A percentile compares a stretch with the other conserved stretches of the same genome.
These are phyloP conservation scores for Hibiscus mutabilis DNA, from an alignment of 345 rosid species.

Conservation along the genomic window DNA sequence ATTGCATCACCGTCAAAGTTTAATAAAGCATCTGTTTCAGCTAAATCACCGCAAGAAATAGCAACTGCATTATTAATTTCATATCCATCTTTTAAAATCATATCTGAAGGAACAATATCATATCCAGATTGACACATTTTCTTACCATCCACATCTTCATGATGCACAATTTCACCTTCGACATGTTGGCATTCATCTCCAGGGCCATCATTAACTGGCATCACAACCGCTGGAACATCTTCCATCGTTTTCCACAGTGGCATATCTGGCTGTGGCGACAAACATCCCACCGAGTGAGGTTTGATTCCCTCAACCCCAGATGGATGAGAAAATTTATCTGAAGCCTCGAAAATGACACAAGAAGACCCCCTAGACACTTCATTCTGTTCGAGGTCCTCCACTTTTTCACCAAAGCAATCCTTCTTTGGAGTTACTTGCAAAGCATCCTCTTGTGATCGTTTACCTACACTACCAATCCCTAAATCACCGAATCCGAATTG, in stretches of 20 bases:
- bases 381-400: conserved; percentile 4
- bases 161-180: conserved; percentile 9
- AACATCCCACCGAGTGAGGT: conserved; percentile 16
- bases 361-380: conserved; percentile 8
- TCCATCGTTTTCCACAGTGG: conserved; percentile 38
- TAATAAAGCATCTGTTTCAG: conserved; percentile 33
- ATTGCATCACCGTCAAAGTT: conserved; percentile 23
- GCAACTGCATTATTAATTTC: conserved; percentile 16
- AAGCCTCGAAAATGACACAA: conserved; percentile 8
- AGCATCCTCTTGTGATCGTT: conserved; percentile 3
- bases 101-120: conserved; percentile 1
- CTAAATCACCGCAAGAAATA: conserved; percentile 28
- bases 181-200: conserved; percentile 20
- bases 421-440: not conserved
- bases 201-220: conserved; percentile 22
- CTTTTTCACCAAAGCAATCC: conserved; percentile 4
- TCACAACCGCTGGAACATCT: conserved; percentile 29
- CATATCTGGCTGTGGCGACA: conserved; percentile 23
- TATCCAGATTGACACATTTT: conserved; percentile 14
- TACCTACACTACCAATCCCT: conserved; percentile 1
- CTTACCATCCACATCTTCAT: conserved; percentile 16
- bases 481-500: conserved; percentile 15
- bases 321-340: conserved; percentile 9
- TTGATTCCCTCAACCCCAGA: conserved; percentile 16
- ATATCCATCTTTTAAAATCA: conserved; percentile 9